Evolutionary conservation across 2,329 filamentous ascomycete genomes (phyloP).

Genomic region (Calonectria henricotiae): DNA sequence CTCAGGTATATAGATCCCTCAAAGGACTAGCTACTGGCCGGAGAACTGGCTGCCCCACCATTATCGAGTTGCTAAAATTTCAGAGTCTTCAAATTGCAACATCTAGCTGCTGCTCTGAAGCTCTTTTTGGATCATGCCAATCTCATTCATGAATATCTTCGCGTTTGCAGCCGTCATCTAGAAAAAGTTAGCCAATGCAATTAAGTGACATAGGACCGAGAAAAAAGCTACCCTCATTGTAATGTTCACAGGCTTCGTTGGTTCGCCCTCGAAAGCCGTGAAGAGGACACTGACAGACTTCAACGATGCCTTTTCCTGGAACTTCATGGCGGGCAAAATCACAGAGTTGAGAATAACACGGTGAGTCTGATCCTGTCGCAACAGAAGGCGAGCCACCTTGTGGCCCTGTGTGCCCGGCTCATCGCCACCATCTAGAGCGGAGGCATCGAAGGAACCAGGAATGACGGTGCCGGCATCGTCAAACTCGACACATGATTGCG

Average conservation of each 20-base stretch:
- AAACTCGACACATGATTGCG: constrained; percentile 70
- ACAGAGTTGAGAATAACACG: constrained; percentile 90
- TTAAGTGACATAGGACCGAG: not conserved
- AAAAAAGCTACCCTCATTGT: constrained; percentile 72
- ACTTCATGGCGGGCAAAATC: constrained; percentile 84
- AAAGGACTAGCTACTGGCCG: constrained; percentile 29
- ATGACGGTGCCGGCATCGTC: constrained; percentile 69
- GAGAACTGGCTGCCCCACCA: constrained; percentile 32
- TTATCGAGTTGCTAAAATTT: constrained; percentile 36
- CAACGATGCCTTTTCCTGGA: constrained; percentile 82
- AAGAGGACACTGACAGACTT: constrained; percentile 81
- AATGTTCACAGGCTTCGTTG: constrained; percentile 71
- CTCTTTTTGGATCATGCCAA: constrained; percentile 68
- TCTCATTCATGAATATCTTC: constrained; percentile 68
- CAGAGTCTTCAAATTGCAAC: constrained; percentile 31
- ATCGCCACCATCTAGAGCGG: constrained; percentile 66
- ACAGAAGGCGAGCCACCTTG: constrained; percentile 81
- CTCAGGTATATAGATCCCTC: constrained; percentile 29
- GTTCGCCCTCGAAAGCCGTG: constrained; percentile 73
- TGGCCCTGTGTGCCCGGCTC: constrained; percentile 53
- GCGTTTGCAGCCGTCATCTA: constrained; percentile 72
- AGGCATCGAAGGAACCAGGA: constrained; percentile 71
- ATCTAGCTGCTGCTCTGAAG: constrained; percentile 61
- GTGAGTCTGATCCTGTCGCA: constrained; percentile 92
- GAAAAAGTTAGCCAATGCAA: constrained; percentile 29